Evolutionary conservation across 352 stramenopile species (phyloP).

Genomic region (Globisporangium rhizosaccharum): DNA sequence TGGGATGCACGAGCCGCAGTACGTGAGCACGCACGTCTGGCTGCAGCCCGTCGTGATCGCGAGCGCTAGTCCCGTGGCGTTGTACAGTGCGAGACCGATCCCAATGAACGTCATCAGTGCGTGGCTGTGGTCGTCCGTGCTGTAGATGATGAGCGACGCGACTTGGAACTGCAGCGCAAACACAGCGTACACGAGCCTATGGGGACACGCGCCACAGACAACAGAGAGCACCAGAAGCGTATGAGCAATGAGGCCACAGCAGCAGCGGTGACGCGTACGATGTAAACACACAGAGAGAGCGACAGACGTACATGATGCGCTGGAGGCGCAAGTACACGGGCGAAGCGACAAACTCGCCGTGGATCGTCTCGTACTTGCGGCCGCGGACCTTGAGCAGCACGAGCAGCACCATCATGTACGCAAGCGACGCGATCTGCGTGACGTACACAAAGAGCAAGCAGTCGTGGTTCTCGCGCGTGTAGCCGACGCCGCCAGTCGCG

Average conservation of each 20-base stretch:
- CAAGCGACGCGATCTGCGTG: slow-evolving; percentile 38
- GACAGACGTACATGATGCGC: slow-evolving; percentile 33
- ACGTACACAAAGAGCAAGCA: slow-evolving; percentile 36
- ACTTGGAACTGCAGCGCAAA: slow-evolving; percentile 50
- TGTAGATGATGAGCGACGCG: slow-evolving; percentile 40
- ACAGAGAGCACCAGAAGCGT: too few relatives aligned
- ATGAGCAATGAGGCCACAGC: too few relatives aligned
- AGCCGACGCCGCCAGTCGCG: slow-evolving; percentile 16
- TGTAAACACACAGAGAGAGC: too few relatives aligned
- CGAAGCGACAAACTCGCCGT: slow-evolving; percentile 44
- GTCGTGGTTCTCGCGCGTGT: slow-evolving; percentile 32
- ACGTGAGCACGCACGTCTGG: slow-evolving; percentile 38
- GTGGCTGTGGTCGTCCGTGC: slow-evolving; percentile 3
- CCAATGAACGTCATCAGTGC: slow-evolving; percentile 30
- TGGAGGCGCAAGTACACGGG: slow-evolving; percentile 53
- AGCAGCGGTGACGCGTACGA: too few relatives aligned
- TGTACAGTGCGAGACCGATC: slow-evolving; percentile 35
- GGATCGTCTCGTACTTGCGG: slow-evolving; percentile 45
- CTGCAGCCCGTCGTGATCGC: slow-evolving; percentile 43
- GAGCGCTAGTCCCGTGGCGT: slow-evolving; percentile 27
- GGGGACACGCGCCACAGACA: too few relatives aligned
- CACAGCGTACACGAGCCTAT: slow-evolving; percentile 37
- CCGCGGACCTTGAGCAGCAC: slow-evolving; percentile 37
- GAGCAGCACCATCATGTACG: slow-evolving; percentile 37
- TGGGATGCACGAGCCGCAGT: slow-evolving; percentile 35